Conservation (phyloP, 2,329 filamentous ascomycete species). For the Westerdykella aurantiaca region DNA sequence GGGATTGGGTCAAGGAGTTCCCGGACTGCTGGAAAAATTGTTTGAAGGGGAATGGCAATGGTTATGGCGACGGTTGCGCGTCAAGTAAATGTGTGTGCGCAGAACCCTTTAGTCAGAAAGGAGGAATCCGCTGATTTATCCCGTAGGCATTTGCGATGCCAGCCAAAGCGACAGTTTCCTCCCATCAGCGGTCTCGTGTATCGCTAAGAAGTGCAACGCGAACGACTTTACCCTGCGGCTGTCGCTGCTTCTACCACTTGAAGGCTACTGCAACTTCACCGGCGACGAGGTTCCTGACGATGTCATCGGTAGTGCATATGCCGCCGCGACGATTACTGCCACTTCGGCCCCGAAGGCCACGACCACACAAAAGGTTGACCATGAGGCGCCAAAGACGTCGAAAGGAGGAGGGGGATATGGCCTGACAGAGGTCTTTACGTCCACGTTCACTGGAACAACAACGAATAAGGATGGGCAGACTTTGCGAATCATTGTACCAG, state of each 20-base stretch:
- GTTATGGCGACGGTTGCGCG: conserved; percentile 15
- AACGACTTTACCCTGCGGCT: conserved; percentile 11
- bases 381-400: conserved; percentile 3
- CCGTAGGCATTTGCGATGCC: conserved; percentile 21
- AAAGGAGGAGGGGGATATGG: conserved; percentile 3
- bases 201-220: conserved; percentile 12
- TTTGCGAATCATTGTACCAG: conserved; percentile 17
- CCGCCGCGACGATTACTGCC: conserved; percentile 8
- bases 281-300: conserved; percentile 14
- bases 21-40: conserved; percentile 18
- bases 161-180: conserved; percentile 16
- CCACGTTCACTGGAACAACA: conserved; percentile 17
- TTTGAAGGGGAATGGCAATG: conserved; percentile 10
- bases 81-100: conserved; percentile 14
- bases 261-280: conserved; percentile 14
- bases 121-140: too few species aligned
- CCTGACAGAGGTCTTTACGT: conserved; percentile 13
- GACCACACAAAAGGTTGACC: too few species aligned
- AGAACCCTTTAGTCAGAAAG: too few species aligned
- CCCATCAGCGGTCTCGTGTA: conserved; percentile 15
- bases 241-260: conserved; percentile 15
- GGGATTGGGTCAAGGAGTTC: conserved; percentile 8
- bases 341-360: too few species aligned
- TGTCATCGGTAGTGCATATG: conserved; percentile 17
- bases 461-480: conserved; percentile 18